A percentile compares a stretch with the other conserved stretches of the same genome.
phyloP scores from a whole-genome alignment of 2,329 filamentous ascomycete species.

The Coleophoma cylindrospora region DNA sequence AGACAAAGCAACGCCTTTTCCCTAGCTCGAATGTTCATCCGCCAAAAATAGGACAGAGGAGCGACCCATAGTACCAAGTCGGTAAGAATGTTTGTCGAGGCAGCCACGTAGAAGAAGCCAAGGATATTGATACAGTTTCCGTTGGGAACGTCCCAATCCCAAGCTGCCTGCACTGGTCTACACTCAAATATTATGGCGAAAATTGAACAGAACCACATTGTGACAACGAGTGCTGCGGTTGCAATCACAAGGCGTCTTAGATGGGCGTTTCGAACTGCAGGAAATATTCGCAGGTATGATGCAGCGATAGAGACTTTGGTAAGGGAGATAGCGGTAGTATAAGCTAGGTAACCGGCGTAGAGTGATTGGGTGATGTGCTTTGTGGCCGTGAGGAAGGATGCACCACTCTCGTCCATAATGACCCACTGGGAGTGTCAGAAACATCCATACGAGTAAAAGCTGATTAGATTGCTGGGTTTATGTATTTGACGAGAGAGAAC shows the following conservation, averaged over 20 bases:
- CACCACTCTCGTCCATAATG: background rate
- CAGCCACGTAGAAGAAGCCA: slow-evolving; percentile 4
- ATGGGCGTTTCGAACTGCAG: background rate
- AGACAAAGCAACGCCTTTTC: background rate
- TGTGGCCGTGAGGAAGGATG: background rate
- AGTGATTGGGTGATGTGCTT: background rate
- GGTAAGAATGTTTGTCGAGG: slow-evolving; percentile 2
- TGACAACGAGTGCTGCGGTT: slow-evolving; percentile 1
- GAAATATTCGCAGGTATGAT: slow-evolving; percentile 8
- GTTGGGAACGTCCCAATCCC: slow-evolving; percentile 1
- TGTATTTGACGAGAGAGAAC: too few relatives aligned
- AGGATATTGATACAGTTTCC: slow-evolving; percentile 8
- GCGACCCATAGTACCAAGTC: slow-evolving; percentile 3
- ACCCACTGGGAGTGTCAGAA: background rate
- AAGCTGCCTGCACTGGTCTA: slow-evolving; percentile 2
- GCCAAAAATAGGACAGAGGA: slow-evolving; percentile 2
- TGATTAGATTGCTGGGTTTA: too few relatives aligned
- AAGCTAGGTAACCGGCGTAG: slow-evolving; percentile 5
- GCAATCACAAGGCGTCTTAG: background rate
- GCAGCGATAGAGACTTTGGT: slow-evolving; percentile 8
- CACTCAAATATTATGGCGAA: slow-evolving; percentile 6
- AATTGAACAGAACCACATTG: background rate
- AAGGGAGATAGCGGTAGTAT: slow-evolving; percentile 3
- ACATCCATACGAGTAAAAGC: too few relatives aligned
- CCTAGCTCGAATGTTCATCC: background rate